Conservation (phyloP, 78 protist species). For the Emiliania huxleyi region DNA sequence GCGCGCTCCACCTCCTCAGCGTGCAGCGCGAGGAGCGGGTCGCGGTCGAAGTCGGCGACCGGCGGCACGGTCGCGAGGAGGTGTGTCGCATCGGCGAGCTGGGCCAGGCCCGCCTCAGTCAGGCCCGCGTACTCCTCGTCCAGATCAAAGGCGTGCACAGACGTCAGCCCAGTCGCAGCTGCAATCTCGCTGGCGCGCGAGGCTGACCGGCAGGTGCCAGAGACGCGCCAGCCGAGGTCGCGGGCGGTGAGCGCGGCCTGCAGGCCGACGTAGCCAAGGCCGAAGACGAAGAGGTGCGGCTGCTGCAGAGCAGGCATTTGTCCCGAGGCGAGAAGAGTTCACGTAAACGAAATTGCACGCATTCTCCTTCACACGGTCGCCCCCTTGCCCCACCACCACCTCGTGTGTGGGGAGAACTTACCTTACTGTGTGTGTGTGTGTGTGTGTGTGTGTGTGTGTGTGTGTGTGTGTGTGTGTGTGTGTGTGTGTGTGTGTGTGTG, state of each 20-base stretch:
- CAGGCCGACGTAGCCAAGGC: slow-evolving; percentile 36
- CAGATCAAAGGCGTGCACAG: not conserved
- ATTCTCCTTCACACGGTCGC: no score
- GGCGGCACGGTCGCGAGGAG: slow-evolving; percentile 20
- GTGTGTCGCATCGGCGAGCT: slow-evolving; percentile 1
- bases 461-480: no score
- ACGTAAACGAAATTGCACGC: no score
- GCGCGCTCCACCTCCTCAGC: not conserved
- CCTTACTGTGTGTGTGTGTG: no score
- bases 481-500: no score
- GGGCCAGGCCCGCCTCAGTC: not conserved
- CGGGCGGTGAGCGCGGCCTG: not conserved
- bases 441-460: no score
- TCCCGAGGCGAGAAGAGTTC: no score
- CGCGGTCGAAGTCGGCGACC: not conserved
- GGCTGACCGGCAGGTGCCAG: not conserved
- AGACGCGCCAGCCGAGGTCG: slow-evolving; percentile 9
- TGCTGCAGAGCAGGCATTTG: no score
- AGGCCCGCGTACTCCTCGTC: not conserved
- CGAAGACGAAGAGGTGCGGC: slow-evolving; percentile 15
- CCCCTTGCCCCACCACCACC: no score
- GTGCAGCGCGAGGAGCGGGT: not conserved
- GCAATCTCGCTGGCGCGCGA: not conserved
- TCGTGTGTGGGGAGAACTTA: no score
- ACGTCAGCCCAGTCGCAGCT: not conserved